Evolutionary conservation across 2,329 filamentous ascomycete genomes (phyloP).

Genomic region (Aphanoascus verrucosus): DNA sequence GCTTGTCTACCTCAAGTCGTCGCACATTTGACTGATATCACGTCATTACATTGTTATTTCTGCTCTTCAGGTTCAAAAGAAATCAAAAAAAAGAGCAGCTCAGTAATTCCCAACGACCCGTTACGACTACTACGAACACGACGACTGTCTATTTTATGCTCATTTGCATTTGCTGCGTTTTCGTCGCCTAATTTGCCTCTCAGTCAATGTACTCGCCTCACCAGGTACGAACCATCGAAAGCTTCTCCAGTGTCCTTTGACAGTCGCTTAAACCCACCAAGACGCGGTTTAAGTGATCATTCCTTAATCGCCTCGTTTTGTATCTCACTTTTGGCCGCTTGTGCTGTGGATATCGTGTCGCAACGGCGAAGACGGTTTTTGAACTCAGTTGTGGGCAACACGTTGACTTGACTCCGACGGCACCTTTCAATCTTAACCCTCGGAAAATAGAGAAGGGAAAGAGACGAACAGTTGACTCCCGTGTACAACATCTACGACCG

Average conservation of each 20-base stretch:
- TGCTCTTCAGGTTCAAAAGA: slow-evolving; percentile 2
- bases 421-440: not conserved
- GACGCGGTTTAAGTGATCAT: not conserved
- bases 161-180: slow-evolving; percentile 16
- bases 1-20: not conserved
- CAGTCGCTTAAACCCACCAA: not conserved
- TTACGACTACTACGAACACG: slow-evolving; percentile 20
- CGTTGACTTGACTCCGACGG: not conserved
- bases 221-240: slow-evolving; percentile 4
- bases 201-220: slow-evolving; percentile 11
- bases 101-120: slow-evolving; percentile 26
- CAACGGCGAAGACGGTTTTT: not conserved
- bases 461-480: not conserved
- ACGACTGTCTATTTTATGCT: slow-evolving; percentile 9
- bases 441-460: not conserved
- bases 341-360: not conserved
- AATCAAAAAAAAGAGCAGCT: not conserved
- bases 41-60: slow-evolving; percentile 1
- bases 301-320: not conserved
- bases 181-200: slow-evolving; percentile 5
- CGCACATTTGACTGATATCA: slow-evolving; percentile 11
- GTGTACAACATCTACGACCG: slow-evolving; percentile 7
- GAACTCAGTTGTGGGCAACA: not conserved
- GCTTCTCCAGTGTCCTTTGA: slow-evolving; percentile 1
- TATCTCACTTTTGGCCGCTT: not conserved